Base-by-base conservation (phyloP, 805 yeast species). In the Dipodascopsis uninucleata region DNA sequence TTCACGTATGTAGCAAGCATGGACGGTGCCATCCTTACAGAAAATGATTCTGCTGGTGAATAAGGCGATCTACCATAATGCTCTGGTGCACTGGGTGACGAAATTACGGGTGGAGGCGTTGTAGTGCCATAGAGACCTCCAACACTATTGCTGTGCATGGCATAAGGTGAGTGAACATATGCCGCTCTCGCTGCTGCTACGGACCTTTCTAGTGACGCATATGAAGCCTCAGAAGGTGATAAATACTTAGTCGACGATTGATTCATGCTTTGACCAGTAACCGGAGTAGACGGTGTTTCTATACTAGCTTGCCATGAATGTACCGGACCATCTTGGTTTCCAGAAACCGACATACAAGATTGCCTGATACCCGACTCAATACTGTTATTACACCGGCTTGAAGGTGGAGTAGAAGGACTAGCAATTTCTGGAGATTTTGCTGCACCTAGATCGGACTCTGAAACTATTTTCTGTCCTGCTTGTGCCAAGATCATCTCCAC, bases 201-300 rank as follows among this genome's bases (percentile, higher is more conserved):
- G 4, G 55, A 49, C 16, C 55, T 36, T 17, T 49, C 55, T 3
- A 50, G 41, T 12, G 55, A 50, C 10, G 55, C 49, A 23, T 48
- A 49, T 8, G 54, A 43, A 3, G 50, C 49, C 16, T 50, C 55
- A 3, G 55, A 43, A 4, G 55, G 55, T 10, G 55, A 50, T 8
- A 33, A 25, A 26, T 49, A 50, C 12, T 49, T 43, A 4, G 53
- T 26, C 16, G 43, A 18, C 16, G 52, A 29, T 17, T 23, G 17
- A n/a, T 29, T 28, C 10, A 28, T 25, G 12, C n/a, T 26, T 18
- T 39, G 47, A 9, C 31, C 34, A 3, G 53, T 28, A 2, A 41
- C 31, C 4, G 52, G 52, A 3, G 52, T 47, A 7, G 31, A 33
- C 4, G 52, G 52, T 6, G 48, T 26, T 5, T 24, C 35, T 9